Conservation (phyloP, 2,329 filamentous ascomycete species). For the Exophiala sp. region DNA sequence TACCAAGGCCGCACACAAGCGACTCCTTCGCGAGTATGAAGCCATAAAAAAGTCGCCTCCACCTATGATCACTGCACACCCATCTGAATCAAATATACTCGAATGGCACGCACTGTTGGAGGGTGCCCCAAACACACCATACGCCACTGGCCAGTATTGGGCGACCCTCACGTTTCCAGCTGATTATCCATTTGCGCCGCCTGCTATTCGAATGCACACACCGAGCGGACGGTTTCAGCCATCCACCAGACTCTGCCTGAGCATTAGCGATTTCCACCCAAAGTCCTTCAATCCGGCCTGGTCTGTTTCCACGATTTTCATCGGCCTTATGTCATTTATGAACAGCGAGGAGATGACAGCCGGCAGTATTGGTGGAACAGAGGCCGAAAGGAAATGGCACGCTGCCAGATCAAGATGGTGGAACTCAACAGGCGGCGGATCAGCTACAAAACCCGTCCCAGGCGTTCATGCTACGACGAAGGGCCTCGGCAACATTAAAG, state of each 20-base stretch:
- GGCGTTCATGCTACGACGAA: slow-evolving; percentile 56
- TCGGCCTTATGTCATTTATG: slow-evolving; percentile 95
- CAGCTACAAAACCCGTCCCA: slow-evolving; percentile 50
- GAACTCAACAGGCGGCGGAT: slow-evolving; percentile 91
- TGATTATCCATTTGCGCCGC: slow-evolving; percentile 95
- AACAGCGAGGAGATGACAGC: slow-evolving; percentile 99
- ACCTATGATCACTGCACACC: slow-evolving; percentile 83
- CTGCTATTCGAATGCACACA: slow-evolving; percentile 98
- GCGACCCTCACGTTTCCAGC: slow-evolving; percentile 92
- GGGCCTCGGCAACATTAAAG: slow-evolving; percentile 76
- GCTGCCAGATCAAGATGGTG: slow-evolving; percentile 84
- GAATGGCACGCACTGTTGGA: slow-evolving; percentile 62
- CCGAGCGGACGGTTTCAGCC: slow-evolving; percentile 94
- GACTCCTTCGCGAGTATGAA: slow-evolving; percentile 63
- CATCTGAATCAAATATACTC: slow-evolving; percentile 85
- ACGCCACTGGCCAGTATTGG: slow-evolving; percentile 96
- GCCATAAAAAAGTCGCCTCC: slow-evolving; percentile 71
- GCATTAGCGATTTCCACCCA: slow-evolving; percentile 95
- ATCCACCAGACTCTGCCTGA: slow-evolving; percentile 85
- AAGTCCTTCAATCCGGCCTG: slow-evolving; percentile 98
- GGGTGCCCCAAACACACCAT: slow-evolving; percentile 88
- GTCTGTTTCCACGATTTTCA: slow-evolving; percentile 95
- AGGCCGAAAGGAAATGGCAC: slow-evolving; percentile 72
- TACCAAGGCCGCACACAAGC: slow-evolving; percentile 68
- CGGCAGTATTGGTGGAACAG: slow-evolving; percentile 74